These are phyloP conservation scores for Neophaeococcomyces mojaviensis DNA, from an alignment of 2,329 filamentous ascomycete species.

Conservation along the genomic window DNA sequence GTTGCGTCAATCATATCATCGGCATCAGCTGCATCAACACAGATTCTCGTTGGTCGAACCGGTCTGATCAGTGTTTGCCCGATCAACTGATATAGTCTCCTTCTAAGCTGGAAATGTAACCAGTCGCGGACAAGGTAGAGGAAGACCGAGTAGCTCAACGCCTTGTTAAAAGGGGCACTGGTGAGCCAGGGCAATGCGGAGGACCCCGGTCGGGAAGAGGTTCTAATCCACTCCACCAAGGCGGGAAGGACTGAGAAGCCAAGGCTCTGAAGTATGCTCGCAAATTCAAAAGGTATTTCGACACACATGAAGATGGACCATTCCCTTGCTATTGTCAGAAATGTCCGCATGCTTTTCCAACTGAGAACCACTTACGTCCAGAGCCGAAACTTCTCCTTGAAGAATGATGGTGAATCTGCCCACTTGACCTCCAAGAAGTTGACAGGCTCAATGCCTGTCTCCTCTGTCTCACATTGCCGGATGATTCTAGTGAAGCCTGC, in stretches of 20 bases:
- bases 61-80: constrained; percentile 16
- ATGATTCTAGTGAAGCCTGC: background rate
- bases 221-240: background rate
- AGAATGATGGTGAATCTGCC: background rate
- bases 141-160: background rate
- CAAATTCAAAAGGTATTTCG: constrained; percentile 6
- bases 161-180: background rate
- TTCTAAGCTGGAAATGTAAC: constrained; percentile 2
- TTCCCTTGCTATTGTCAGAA: background rate
- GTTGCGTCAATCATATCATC: constrained; percentile 8
- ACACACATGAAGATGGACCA: background rate
- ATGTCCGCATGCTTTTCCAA: background rate
- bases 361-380: constrained; percentile 1
- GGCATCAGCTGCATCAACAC: constrained; percentile 9
- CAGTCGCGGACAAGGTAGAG: constrained; percentile 4
- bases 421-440: constrained; percentile 5
- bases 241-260: constrained; percentile 2
- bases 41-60: constrained; percentile 16
- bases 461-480: background rate
- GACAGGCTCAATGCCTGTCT: constrained; percentile 3
- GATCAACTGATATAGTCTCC: constrained; percentile 12
- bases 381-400: background rate
- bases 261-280: background rate
- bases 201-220: background rate
- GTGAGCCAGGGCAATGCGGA: background rate